Percentiles rank a stretch among this genome's conserved stretches.
phyloP scores from a whole-genome alignment of 106 monocot species.

The Dioscorea dumetorum region DNA sequence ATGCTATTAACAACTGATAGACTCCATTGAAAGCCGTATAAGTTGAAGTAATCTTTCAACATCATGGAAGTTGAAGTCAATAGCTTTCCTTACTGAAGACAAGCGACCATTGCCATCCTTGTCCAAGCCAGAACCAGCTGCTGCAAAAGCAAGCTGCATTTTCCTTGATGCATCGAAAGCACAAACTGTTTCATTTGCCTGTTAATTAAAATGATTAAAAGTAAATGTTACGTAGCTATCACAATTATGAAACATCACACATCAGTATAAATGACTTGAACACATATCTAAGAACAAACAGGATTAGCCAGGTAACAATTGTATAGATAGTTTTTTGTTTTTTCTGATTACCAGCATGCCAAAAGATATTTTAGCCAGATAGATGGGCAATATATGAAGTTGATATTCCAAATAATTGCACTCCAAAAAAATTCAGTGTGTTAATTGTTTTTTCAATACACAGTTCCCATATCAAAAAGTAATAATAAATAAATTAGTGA shows the following conservation, averaged over 20 bases:
- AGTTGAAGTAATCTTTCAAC: conserved; percentile 51
- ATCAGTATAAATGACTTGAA: not conserved
- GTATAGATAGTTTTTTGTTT: not conserved
- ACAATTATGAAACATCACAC: not conserved
- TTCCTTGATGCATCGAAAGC: conserved; percentile 90
- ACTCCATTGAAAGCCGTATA: conserved; percentile 51
- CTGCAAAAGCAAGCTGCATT: conserved; percentile 55
- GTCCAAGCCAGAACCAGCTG: conserved; percentile 29
- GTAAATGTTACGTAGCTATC: not conserved
- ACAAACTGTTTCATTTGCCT: conserved; percentile 63
- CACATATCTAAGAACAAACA: not conserved
- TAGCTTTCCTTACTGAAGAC: conserved; percentile 47
- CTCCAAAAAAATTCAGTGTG: not conserved
- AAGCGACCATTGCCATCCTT: conserved; percentile 33
- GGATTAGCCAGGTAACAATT: not conserved
- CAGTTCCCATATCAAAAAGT: not conserved
- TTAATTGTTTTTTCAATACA: not conserved
- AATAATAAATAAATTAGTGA: not conserved
- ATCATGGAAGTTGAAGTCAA: conserved; percentile 65
- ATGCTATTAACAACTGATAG: conserved; percentile 19
- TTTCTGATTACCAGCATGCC: not conserved
- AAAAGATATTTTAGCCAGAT: not conserved
- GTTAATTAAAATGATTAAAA: conserved; percentile 13
- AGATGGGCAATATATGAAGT: not conserved
- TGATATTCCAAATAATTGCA: not conserved